Base-by-base conservation (phyloP, 23 red algal genomes). In the Cyanidioschyzon merolae region DNA sequence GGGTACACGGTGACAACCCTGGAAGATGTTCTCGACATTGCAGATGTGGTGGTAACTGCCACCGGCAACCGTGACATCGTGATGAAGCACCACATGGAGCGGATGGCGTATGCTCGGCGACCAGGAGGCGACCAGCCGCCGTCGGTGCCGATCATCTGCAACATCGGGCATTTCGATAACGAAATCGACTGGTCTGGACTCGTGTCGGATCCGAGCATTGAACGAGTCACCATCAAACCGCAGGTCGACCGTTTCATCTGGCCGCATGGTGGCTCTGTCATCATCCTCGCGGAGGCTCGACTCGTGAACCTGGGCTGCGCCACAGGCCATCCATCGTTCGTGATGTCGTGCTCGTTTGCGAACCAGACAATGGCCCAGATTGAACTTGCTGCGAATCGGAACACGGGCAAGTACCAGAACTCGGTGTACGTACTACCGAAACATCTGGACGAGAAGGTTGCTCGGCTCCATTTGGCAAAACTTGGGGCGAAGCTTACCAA, bases 151-250 rank as follows among this genome's bases (percentile, higher is more conserved):
- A 90, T 96, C 32, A 87, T 96, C 35, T 87, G 92, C 39, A 96
- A 96, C 76, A 96, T 96, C 90, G 92, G 92, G 31, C 92, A 96
- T 74, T 96, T 96, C 85, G 92, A 96, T 75, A 96, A 96, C 41
- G 92, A 96, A 82, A 96, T 96, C 38, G 92, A 96, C 51, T 90
- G 90, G 77, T 83, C 82, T 24, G 92, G 92, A 1, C 80, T 96
- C 1, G 88, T 90, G 29, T 39, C 74, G 1, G 82, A 84, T 45
- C 67, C 85, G 16, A 87, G 85, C 51, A 96, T 96, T 76, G 58
- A 79, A n/a, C 85, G 79, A 67, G 58, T 87, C 0, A 85, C 90
- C 38, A 88, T 96, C 80, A 96, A 96, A 83, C 92, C 92, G 39
- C 92, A 96, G 81, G 92, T 96, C 40, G 85, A 90, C 75, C 84